These are phyloP conservation scores for Symbiodinium natans DNA, from an alignment of 73 alveolate species.

Conservation along the genomic window DNA sequence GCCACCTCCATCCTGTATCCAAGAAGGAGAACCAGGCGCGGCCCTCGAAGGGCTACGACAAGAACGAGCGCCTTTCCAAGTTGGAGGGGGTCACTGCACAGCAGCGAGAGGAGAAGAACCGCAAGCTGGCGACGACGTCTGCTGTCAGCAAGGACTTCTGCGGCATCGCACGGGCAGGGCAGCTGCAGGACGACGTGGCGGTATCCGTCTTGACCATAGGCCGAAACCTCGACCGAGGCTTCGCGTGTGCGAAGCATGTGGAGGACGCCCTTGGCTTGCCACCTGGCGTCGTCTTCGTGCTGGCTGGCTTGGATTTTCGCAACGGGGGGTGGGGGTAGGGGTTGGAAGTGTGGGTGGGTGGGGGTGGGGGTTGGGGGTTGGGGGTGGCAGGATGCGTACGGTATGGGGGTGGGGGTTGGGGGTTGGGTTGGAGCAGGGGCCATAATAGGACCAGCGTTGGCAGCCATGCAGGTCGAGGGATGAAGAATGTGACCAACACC, in stretches of 20 bases:
- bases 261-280: neutral
- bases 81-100: neutral
- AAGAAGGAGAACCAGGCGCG: neutral
- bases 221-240: neutral
- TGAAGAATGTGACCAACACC: too few relatives aligned
- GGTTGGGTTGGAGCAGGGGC: too few relatives aligned
- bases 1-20: conserved; percentile 1
- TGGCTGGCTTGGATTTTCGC: neutral
- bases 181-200: neutral
- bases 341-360: too few relatives aligned
- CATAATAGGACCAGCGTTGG: too few relatives aligned
- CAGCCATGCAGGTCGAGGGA: too few relatives aligned
- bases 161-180: neutral
- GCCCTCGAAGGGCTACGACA: neutral
- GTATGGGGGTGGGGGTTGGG: too few relatives aligned
- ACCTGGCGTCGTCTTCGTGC: neutral
- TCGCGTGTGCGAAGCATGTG: neutral
- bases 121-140: neutral
- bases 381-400: too few relatives aligned
- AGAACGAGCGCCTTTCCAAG: neutral
- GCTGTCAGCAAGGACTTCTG: neutral
- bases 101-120: neutral
- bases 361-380: too few relatives aligned
- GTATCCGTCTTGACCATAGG: neutral
- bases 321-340: too few relatives aligned